These are phyloP conservation scores for Parafenestella ontariensis DNA, from an alignment of 2,329 filamentous ascomycete genomes.

Conservation along the genomic window DNA sequence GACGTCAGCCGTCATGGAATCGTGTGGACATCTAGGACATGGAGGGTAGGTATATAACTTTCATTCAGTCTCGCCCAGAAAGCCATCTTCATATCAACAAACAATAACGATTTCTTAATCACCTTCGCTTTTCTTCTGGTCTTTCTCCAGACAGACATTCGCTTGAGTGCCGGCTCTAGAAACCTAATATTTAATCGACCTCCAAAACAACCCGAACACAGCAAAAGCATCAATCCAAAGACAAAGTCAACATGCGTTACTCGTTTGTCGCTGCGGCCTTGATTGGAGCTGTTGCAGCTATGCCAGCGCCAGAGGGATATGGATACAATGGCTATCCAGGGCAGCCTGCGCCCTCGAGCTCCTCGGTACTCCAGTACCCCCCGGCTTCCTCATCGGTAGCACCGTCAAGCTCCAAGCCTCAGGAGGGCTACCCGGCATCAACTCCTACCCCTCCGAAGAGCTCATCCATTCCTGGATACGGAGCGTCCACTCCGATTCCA, in stretches of 20 bases:
- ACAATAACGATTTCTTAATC: constrained; percentile 28
- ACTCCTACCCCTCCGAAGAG: not conserved
- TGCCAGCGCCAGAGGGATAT: constrained; percentile 29
- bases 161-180: constrained; percentile 35
- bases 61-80: constrained; percentile 13
- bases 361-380: constrained; percentile 10
- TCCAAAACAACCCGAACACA: constrained; percentile 3
- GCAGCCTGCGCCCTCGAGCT: constrained; percentile 9
- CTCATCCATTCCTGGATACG: not conserved
- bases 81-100: constrained; percentile 33
- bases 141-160: constrained; percentile 38
- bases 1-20: constrained; percentile 36
- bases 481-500: not conserved
- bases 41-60: constrained; percentile 37
- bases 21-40: constrained; percentile 16
- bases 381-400: constrained; percentile 2
- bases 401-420: not conserved
- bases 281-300: constrained; percentile 40
- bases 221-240: constrained; percentile 3
- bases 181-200: constrained; percentile 34
- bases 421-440: not conserved
- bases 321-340: constrained; percentile 24
- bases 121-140: constrained; percentile 40
- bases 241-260: constrained; percentile 41
- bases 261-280: constrained; percentile 40